These are phyloP conservation scores for Marchantia polymorpha DNA, from an alignment of 225 moss, liverwort and hornwort species.

Conservation along the genomic window DNA sequence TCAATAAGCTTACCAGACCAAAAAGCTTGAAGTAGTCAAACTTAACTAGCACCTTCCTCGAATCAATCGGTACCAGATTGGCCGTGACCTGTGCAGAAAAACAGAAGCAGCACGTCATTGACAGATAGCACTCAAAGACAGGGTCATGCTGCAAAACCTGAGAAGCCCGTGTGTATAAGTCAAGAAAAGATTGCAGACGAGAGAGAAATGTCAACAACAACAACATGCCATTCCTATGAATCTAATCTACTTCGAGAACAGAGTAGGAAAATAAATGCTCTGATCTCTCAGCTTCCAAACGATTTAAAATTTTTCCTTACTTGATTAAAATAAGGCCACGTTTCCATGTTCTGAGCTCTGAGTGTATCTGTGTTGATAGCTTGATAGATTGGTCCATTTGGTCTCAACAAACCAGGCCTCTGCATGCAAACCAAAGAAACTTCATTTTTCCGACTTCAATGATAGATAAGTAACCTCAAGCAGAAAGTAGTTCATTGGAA, in stretches of 20 bases:
- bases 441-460: neutral
- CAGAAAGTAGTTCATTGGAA: too few relatives aligned
- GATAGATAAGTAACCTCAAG: too few relatives aligned
- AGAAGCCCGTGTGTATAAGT: neutral
- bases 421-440: conserved; percentile 26
- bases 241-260: neutral
- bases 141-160: neutral
- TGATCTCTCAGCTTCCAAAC: neutral
- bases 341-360: conserved; percentile 83
- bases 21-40: conserved; percentile 88
- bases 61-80: conserved; percentile 62
- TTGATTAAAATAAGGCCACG: conserved; percentile 87
- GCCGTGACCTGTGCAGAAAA: conserved; percentile 65
- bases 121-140: neutral
- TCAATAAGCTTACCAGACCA: conserved; percentile 50
- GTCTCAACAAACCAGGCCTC: conserved; percentile 63
- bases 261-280: neutral
- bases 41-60: conserved; percentile 63
- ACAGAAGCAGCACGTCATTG: neutral
- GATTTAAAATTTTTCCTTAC: conserved; percentile 26
- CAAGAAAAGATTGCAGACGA: neutral
- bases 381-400: conserved; percentile 80
- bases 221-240: neutral
- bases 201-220: neutral
- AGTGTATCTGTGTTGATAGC: conserved; percentile 81